phyloP scores from a whole-genome alignment of 2,329 filamentous ascomycete genomes.

The Pseudocercospora eumusae region DNA sequence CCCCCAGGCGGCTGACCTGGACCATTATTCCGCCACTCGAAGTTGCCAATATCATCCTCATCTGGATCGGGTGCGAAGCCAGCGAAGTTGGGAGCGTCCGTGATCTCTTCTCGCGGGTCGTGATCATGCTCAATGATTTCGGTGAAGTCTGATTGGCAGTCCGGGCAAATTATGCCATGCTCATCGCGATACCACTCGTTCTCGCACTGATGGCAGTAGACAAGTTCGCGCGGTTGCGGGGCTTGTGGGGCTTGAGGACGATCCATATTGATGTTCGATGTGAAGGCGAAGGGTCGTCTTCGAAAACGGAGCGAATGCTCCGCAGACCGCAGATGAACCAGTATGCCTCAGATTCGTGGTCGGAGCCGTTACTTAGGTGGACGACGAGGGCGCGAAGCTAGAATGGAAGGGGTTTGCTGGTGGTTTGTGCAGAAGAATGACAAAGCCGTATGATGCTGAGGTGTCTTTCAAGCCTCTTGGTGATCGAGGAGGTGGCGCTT shows the following conservation, averaged over 20 bases:
- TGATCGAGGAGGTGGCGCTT: neutral
- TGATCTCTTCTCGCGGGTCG: slow-evolving; percentile 59
- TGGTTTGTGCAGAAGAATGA: neutral
- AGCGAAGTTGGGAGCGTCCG: neutral
- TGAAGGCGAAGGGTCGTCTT: neutral
- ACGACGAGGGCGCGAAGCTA: neutral
- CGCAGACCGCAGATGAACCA: slow-evolving; percentile 7
- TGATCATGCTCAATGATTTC: slow-evolving; percentile 69
- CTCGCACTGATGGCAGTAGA: slow-evolving; percentile 81
- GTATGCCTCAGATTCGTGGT: neutral
- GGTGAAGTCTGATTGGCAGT: slow-evolving; percentile 74
- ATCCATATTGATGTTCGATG: slow-evolving; percentile 15
- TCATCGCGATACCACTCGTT: slow-evolving; percentile 79
- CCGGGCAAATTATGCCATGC: slow-evolving; percentile 69
- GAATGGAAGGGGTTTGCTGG: slow-evolving; percentile 8
- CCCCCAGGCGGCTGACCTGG: slow-evolving; percentile 34
- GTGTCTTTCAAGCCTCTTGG: neutral
- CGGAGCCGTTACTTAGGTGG: neutral
- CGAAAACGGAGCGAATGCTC: slow-evolving; percentile 24
- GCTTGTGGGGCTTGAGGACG: slow-evolving; percentile 18
- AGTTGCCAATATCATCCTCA: slow-evolving; percentile 46
- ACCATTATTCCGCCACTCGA: slow-evolving; percentile 37
- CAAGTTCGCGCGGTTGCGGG: slow-evolving; percentile 61
- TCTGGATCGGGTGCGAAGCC: slow-evolving; percentile 49
- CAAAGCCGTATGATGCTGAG: neutral